These are phyloP conservation scores for Capronia americana DNA, from an alignment of 2,329 filamentous ascomycete species.

Conservation along the genomic window DNA sequence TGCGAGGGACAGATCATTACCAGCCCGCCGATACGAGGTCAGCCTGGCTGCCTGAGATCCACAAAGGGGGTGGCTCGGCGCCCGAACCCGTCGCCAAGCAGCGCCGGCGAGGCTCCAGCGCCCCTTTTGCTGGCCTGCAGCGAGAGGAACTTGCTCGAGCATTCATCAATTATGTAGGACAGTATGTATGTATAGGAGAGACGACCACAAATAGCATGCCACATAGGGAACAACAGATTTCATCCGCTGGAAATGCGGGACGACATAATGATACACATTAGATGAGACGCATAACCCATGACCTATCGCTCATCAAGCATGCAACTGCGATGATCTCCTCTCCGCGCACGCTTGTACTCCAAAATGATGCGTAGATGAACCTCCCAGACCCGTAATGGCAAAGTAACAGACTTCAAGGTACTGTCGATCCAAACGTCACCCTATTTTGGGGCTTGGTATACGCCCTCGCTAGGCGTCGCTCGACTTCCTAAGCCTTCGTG, in stretches of 20 bases:
- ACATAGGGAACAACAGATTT: neutral
- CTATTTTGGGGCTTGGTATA: neutral
- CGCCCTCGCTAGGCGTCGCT: neutral
- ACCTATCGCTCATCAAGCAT: constrained; percentile 14
- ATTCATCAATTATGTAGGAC: neutral
- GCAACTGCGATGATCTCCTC: neutral
- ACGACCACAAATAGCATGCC: neutral
- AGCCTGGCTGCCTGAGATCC: neutral
- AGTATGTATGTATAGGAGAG: neutral
- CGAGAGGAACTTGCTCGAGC: neutral
- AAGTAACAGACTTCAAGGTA: neutral
- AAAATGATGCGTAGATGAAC: neutral
- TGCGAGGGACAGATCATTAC: neutral
- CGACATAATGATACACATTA: constrained; percentile 16
- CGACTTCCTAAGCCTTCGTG: constrained; percentile 8
- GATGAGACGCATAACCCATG: constrained; percentile 11
- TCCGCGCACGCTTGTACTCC: neutral
- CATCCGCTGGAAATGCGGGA: constrained; percentile 7
- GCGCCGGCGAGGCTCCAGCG: neutral
- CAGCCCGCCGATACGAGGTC: neutral
- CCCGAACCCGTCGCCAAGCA: constrained; percentile 1
- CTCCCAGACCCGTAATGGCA: neutral
- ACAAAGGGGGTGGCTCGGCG: neutral
- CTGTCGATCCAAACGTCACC: neutral
- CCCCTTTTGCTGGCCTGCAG: neutral